Percentiles rank a stretch among this genome's conserved stretches.
These are phyloP conservation scores for Calvatia gigantea DNA, from an alignment of 768 basidiomycete genomes.

Conservation along the genomic window DNA sequence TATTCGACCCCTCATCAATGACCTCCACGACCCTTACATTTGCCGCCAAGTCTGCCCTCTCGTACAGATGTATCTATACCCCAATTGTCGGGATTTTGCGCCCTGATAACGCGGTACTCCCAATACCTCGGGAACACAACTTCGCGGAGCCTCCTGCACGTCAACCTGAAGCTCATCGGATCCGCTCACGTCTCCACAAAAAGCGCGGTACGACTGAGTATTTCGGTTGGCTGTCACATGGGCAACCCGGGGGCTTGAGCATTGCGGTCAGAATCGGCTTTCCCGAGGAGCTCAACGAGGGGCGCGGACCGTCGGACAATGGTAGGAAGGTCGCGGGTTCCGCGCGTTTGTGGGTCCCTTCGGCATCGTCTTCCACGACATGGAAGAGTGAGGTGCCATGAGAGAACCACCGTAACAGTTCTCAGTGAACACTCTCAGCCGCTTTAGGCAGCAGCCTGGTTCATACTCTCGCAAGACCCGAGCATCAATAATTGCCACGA, in stretches of 20 bases:
- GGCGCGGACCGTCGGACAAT: not conserved
- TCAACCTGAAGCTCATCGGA: slow-evolving; percentile 49
- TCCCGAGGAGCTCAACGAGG: not conserved
- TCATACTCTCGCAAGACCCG: too few species aligned
- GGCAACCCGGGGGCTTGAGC: slow-evolving; percentile 21
- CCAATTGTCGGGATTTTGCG: slow-evolving; percentile 55
- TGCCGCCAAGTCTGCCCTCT: slow-evolving; percentile 51
- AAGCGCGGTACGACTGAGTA: slow-evolving; percentile 55
- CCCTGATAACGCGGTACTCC: slow-evolving; percentile 56
- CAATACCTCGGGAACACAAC: slow-evolving; percentile 61
- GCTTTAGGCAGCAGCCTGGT: too few species aligned
- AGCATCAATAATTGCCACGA: too few species aligned
- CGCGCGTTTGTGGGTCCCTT: not conserved
- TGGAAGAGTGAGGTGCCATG: slow-evolving; percentile 3
- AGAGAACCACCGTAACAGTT: too few species aligned
- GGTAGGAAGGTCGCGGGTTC: not conserved
- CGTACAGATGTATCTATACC: slow-evolving; percentile 62
- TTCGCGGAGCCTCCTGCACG: slow-evolving; percentile 51
- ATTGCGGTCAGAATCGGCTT: slow-evolving; percentile 2
- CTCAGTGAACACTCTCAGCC: too few species aligned
- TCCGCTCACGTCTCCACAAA: slow-evolving; percentile 53
- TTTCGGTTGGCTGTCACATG: slow-evolving; percentile 62
- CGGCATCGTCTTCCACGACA: too few species aligned
- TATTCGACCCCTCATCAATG: slow-evolving; percentile 44
- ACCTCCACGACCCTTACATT: slow-evolving; percentile 62